These are phyloP conservation scores for Chamaecyparis obtusa DNA, from an alignment of 75 land plant species.

Conservation along the genomic window DNA sequence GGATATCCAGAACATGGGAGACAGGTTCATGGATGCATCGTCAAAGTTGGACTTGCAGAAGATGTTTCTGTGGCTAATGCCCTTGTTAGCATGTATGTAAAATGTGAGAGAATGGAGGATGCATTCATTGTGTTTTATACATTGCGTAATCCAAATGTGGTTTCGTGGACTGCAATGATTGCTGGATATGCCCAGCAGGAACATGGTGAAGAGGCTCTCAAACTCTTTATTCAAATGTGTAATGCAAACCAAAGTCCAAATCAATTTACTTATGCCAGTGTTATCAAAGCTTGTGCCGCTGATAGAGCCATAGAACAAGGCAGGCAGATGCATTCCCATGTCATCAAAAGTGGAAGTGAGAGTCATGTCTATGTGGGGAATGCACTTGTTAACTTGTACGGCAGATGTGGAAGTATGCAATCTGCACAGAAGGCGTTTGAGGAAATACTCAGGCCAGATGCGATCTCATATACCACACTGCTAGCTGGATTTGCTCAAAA, in stretches of 20 bases:
- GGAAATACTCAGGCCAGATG: background rate
- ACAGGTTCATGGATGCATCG: constrained; percentile 4
- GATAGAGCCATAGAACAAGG: constrained; percentile 9
- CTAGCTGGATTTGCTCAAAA: background rate
- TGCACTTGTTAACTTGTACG: constrained; percentile 57
- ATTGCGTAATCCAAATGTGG: constrained; percentile 38
- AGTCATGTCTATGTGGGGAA: constrained; percentile 35
- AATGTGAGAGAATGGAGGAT: constrained; percentile 26
- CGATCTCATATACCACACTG: background rate
- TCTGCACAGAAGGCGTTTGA: constrained; percentile 7
- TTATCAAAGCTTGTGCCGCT: constrained; percentile 43
- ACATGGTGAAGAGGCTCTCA: constrained; percentile 33
- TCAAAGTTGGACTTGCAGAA: constrained; percentile 9
- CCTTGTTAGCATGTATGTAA: constrained; percentile 22
- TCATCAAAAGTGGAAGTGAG: constrained; percentile 31
- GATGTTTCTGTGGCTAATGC: constrained; percentile 15
- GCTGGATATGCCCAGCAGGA: constrained; percentile 57
- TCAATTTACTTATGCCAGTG: constrained; percentile 45
- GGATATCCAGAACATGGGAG: background rate
- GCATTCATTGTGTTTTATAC: constrained; percentile 53
- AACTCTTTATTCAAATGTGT: constrained; percentile 37
- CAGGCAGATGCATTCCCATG: constrained; percentile 41
- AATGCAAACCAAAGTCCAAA: constrained; percentile 34
- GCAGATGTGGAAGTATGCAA: constrained; percentile 29
- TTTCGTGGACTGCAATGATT: constrained; percentile 66